A percentile compares a stretch with the other conserved stretches of the same genome.
These are phyloP conservation scores for Cercospora brassicicola DNA, from an alignment of 2,329 filamentous ascomycete species.

Conservation along the genomic window DNA sequence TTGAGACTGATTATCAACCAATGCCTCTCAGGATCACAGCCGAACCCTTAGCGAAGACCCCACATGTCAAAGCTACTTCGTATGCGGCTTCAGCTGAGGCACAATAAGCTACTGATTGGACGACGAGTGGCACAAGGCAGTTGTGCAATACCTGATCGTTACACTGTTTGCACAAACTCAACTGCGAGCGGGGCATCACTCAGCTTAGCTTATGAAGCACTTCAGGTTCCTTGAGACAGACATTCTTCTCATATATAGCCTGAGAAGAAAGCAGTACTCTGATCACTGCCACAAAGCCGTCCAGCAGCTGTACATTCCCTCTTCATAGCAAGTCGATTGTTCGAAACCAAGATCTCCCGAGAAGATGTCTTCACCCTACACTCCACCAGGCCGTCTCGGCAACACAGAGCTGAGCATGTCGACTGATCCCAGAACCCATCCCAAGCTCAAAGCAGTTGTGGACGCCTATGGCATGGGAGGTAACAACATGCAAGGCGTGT, in stretches of 20 bases:
- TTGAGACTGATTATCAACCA: background rate
- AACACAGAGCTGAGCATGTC: conserved; percentile 21
- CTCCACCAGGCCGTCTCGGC: conserved; percentile 31
- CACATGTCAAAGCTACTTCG: background rate
- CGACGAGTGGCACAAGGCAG: background rate
- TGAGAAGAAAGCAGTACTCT: background rate
- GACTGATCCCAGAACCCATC: conserved; percentile 29
- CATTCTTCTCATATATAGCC: background rate
- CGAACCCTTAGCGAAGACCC: background rate
- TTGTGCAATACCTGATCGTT: background rate
- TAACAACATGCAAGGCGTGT: conserved; percentile 4
- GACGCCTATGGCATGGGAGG: conserved; percentile 10
- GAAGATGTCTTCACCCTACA: conserved; percentile 9
- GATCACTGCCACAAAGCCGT: background rate
- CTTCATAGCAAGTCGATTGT: background rate
- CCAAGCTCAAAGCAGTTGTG: conserved; percentile 20
- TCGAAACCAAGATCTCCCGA: background rate
- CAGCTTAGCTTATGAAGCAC: background rate
- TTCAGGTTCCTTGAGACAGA: background rate
- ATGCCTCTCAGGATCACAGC: background rate
- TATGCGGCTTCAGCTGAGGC: background rate
- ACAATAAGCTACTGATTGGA: background rate
- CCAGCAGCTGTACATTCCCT: background rate
- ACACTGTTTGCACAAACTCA: background rate
- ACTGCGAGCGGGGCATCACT: background rate